These are phyloP conservation scores for Datura wrightii DNA, from an alignment of 257 asterid genomes.

Conservation along the genomic window DNA sequence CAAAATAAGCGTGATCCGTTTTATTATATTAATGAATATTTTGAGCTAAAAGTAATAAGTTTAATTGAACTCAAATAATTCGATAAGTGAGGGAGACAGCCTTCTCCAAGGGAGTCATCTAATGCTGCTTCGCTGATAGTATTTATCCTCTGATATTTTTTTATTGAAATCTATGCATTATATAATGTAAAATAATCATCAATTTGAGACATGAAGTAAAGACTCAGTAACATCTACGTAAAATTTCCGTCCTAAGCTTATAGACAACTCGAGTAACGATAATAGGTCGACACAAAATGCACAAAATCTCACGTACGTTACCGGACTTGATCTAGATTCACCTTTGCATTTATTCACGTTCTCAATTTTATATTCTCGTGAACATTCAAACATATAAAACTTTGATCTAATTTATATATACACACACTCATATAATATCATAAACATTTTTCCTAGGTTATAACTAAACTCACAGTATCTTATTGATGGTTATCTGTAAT, in stretches of 20 bases:
- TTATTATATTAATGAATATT: neutral
- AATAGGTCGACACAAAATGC: neutral
- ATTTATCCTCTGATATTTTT: neutral
- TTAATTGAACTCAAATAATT: neutral
- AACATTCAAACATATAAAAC: neutral
- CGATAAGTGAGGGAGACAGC: neutral
- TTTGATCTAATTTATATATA: neutral
- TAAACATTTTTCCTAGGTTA: neutral
- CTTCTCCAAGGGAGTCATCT: neutral
- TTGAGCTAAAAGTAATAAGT: neutral
- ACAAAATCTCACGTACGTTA: neutral
- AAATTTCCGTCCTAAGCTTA: neutral
- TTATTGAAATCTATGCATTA: neutral
- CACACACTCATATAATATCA: neutral
- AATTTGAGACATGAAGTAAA: neutral
- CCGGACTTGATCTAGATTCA: too few relatives aligned
- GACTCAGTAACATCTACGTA: neutral
- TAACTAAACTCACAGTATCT: neutral
- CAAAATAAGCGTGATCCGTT: neutral
- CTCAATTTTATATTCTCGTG: too few relatives aligned
- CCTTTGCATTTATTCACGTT: too few relatives aligned
- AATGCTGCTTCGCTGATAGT: neutral
- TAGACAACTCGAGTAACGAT: neutral
- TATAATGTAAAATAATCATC: neutral
- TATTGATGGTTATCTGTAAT: neutral